Conservation (phyloP, 768 basidiomycete genomes). For the Trichaptum fuscoviolaceum region DNA sequence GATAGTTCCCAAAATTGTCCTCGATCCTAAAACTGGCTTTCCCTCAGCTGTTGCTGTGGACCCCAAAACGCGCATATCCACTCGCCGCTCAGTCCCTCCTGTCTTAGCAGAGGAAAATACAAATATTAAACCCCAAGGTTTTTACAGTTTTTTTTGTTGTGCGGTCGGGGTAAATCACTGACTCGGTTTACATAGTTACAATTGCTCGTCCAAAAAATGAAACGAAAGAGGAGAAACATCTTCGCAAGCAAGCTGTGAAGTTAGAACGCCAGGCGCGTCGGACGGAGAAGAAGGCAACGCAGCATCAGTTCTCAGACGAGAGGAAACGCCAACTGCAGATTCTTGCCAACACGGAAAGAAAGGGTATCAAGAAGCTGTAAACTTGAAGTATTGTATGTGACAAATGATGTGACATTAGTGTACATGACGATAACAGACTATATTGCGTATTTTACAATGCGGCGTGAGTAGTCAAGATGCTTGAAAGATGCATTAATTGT, state of each 20-base stretch:
- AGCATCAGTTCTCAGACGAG: conserved; percentile 60
- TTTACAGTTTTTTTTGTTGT: not conserved
- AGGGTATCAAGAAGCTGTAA: conserved; percentile 42
- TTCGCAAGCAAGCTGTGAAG: conserved; percentile 67
- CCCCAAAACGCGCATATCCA: conserved; percentile 10
- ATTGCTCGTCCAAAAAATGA: conserved; percentile 72
- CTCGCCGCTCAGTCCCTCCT: not conserved
- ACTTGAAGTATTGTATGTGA: not conserved
- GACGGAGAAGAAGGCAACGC: conserved; percentile 59
- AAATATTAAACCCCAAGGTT: not conserved
- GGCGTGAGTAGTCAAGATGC: not conserved
- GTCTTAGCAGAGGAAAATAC: not conserved
- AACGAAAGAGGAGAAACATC: conserved; percentile 66
- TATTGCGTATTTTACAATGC: not conserved
- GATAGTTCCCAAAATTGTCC: conserved; percentile 54
- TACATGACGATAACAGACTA: not conserved
- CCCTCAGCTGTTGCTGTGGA: conserved; percentile 44
- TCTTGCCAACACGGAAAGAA: conserved; percentile 41
- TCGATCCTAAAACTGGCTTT: conserved; percentile 76
- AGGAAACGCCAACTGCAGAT: conserved; percentile 52
- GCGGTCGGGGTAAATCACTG: not conserved
- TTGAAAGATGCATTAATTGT: not conserved
- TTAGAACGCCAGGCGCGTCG: conserved; percentile 59
- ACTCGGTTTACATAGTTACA: conserved; percentile 33
- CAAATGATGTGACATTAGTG: not conserved